Percentiles rank a stretch among this genome's conserved stretches.
Evolutionary conservation across 2,329 filamentous ascomycete genomes (phyloP).

Genomic region (Sporothrix inflata): DNA sequence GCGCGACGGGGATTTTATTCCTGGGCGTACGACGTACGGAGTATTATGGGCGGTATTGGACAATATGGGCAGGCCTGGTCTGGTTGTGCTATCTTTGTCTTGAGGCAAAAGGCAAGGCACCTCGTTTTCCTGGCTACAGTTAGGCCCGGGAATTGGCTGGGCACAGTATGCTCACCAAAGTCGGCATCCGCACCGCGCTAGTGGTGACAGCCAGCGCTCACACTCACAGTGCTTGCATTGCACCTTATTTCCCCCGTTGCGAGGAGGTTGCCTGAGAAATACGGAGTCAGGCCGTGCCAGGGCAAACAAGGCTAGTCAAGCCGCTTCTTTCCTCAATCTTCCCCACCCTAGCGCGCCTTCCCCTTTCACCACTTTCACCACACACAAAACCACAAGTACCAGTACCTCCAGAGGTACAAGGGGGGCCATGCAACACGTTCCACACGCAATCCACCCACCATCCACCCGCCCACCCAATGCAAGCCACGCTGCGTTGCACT

Average conservation of each 20-base stretch:
- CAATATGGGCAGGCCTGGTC: background rate
- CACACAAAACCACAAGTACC: slow-evolving; percentile 16
- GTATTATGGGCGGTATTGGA: background rate
- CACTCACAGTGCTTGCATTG: slow-evolving; percentile 16
- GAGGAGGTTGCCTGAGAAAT: background rate
- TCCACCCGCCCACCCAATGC: background rate
- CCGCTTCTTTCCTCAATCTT: slow-evolving; percentile 15
- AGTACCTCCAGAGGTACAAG: slow-evolving; percentile 17
- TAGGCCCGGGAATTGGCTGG: slow-evolving; percentile 13
- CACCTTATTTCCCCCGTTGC: background rate
- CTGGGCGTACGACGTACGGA: background rate
- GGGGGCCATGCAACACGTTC: slow-evolving; percentile 22
- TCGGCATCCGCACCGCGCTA: slow-evolving; percentile 1
- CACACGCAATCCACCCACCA: slow-evolving; percentile 7
- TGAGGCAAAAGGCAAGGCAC: background rate
- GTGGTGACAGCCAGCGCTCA: background rate
- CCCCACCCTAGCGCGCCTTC: background rate
- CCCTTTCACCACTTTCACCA: background rate
- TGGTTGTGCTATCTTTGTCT: background rate
- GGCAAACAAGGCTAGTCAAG: slow-evolving; percentile 12
- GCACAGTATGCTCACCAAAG: background rate
- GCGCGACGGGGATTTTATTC: background rate
- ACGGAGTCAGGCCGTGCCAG: background rate
- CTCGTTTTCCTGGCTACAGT: background rate
- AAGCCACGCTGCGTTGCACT: background rate